Evolutionary conservation across 805 yeast genomes (phyloP).

Genomic region (Tetrapisispora fleetii): DNA sequence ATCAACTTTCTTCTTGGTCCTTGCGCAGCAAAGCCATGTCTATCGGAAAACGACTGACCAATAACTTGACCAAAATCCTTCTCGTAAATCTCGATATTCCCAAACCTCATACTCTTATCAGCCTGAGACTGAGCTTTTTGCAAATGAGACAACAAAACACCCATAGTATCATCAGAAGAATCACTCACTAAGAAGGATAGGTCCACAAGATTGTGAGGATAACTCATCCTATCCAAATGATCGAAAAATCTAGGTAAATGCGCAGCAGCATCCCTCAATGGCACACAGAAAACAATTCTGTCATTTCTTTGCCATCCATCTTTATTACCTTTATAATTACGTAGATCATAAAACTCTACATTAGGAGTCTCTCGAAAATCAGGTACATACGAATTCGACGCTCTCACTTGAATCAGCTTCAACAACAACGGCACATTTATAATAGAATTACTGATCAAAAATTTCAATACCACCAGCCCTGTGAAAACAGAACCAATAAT

Average conservation of each 20-base stretch:
- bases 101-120: slow-evolving; percentile 56
- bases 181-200: slow-evolving; percentile 81
- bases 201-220: slow-evolving; percentile 81
- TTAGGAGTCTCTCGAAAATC: slow-evolving; percentile 27
- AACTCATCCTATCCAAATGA: slow-evolving; percentile 69
- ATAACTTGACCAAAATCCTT: slow-evolving; percentile 86
- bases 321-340: slow-evolving; percentile 50
- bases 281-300: slow-evolving; percentile 76
- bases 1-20: slow-evolving; percentile 74
- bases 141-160: slow-evolving; percentile 47
- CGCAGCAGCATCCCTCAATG: slow-evolving; percentile 83
- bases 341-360: slow-evolving; percentile 67
- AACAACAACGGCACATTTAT: neutral
- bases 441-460: neutral
- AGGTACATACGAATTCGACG: slow-evolving; percentile 28
- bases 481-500: neutral
- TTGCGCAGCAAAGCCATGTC: slow-evolving; percentile 79
- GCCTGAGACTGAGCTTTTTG: slow-evolving; percentile 55
- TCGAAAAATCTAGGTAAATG: slow-evolving; percentile 85
- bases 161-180: slow-evolving; percentile 81
- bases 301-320: slow-evolving; percentile 77
- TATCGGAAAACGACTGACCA: slow-evolving; percentile 75
- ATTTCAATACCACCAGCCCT: neutral
- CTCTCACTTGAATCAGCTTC: neutral
- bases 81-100: slow-evolving; percentile 77